Percentiles rank a stretch among this genome's conserved stretches.
Evolutionary conservation across 768 basidiomycete genomes (phyloP).

Genomic region (Tubosaeta brunneosetosa): DNA sequence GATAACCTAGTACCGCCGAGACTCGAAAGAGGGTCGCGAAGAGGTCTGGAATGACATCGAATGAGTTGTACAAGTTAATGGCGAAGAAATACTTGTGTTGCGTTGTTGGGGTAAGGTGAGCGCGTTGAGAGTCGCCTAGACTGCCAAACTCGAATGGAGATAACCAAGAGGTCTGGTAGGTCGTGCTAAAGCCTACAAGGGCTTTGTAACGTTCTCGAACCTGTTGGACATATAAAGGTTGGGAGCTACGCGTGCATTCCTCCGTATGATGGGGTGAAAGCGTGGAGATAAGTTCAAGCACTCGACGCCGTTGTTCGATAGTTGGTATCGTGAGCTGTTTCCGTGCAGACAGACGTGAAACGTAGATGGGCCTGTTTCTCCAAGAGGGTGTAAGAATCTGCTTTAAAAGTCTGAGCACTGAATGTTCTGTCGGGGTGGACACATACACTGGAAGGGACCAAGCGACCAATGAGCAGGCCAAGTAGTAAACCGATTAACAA

Average conservation of each 20-base stretch:
- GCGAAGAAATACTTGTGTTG: constrained; percentile 99
- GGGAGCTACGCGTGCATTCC: constrained; percentile 82
- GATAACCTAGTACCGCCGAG: constrained; percentile 87
- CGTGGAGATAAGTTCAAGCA: constrained; percentile 81
- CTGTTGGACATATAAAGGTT: constrained; percentile 82
- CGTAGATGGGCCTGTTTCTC: constrained; percentile 48
- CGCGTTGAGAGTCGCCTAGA: constrained; percentile 39
- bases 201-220: constrained; percentile 79
- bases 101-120: constrained; percentile 37
- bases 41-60: constrained; percentile 96
- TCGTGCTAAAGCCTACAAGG: constrained; percentile 73
- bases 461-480: constrained; percentile 53
- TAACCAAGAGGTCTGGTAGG: constrained; percentile 57
- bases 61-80: constrained; percentile 99
- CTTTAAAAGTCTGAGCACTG: background rate
- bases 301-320: constrained; percentile 75
- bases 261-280: constrained; percentile 90
- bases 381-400: constrained; percentile 39
- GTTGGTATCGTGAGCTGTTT: constrained; percentile 74
- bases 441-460: constrained; percentile 38
- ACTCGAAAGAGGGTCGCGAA: constrained; percentile 96
- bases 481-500: constrained; percentile 58
- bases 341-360: constrained; percentile 48
- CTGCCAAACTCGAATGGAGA: constrained; percentile 44
- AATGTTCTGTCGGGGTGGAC: background rate